These are phyloP conservation scores for Sporisorium graminicola DNA, from an alignment of 1,284 basidiomycete species.

Conservation along the genomic window DNA sequence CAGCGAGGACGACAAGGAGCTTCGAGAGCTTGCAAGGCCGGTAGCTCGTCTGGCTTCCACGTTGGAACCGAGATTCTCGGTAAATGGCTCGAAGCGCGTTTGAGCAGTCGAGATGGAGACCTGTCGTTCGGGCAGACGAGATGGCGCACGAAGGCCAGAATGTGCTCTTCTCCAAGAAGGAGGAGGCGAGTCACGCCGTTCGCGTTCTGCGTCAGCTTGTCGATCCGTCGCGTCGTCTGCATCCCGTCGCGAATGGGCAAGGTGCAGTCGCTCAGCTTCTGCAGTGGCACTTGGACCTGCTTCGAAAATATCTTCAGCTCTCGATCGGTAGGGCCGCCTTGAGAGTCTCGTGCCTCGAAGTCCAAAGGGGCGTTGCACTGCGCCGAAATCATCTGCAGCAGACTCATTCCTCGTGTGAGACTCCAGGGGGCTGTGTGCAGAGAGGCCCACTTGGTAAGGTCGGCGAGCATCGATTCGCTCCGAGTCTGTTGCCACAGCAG, in stretches of 20 bases:
- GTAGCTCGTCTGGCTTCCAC: background rate
- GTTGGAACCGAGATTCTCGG: background rate
- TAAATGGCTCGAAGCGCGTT: conserved; percentile 26
- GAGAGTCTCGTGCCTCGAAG: conserved; percentile 5
- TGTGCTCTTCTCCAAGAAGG: conserved; percentile 20
- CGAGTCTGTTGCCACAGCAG: background rate
- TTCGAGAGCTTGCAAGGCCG: background rate
- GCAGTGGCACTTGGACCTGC: background rate
- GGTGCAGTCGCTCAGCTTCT: background rate
- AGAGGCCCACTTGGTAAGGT: too few species aligned
- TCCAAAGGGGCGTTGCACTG: conserved; percentile 11
- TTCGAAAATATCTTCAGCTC: background rate
- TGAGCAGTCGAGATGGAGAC: background rate
- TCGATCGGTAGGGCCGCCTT: conserved; percentile 1
- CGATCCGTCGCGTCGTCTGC: background rate
- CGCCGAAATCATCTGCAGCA: conserved; percentile 14
- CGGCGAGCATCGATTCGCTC: background rate
- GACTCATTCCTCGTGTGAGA: background rate
- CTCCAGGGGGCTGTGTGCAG: background rate
- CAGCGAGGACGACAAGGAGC: background rate
- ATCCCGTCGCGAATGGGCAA: background rate
- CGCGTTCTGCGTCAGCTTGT: background rate
- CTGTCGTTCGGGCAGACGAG: conserved; percentile 11
- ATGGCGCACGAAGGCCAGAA: conserved; percentile 23
- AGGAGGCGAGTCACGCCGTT: conserved; percentile 4